These are phyloP conservation scores for Polychaeton citri DNA, from an alignment of 2,329 filamentous ascomycete genomes.

Conservation along the genomic window DNA sequence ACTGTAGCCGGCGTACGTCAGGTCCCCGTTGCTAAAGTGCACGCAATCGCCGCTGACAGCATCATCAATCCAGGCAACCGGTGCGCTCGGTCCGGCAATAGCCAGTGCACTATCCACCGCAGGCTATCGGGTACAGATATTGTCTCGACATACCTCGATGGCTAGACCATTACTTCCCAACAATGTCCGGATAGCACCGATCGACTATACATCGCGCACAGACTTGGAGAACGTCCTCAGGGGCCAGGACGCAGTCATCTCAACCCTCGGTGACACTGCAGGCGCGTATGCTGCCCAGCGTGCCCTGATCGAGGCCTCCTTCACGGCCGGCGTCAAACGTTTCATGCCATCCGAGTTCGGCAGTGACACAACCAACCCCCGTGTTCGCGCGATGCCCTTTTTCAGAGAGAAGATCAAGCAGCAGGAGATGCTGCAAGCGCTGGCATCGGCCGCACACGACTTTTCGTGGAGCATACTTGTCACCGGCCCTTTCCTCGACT, in stretches of 20 bases:
- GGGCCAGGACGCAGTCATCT: constrained; percentile 25
- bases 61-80: background rate
- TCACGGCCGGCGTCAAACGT: constrained; percentile 23
- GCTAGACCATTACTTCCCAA: background rate
- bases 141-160: background rate
- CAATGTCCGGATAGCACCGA: background rate
- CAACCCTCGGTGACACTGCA: constrained; percentile 16
- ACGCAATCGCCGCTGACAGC: no score
- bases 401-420: constrained; percentile 21
- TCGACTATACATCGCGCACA: background rate
- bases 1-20: background rate
- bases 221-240: constrained; percentile 1
- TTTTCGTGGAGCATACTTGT: constrained; percentile 17
- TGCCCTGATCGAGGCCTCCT: constrained; percentile 23
- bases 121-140: background rate
- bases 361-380: constrained; percentile 19
- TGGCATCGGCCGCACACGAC: constrained; percentile 6
- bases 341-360: constrained; percentile 30
- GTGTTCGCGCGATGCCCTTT: constrained; percentile 16
- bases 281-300: constrained; percentile 13
- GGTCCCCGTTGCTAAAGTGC: no score
- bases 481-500: constrained; percentile 21
- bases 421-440: constrained; percentile 18
- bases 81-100: background rate
- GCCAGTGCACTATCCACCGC: background rate